Percentiles rank a stretch among this genome's conserved stretches.
Evolutionary conservation across 495 filamentous ascomycete species (phyloP).

Genomic region (Podospora pseudopauciseta): DNA sequence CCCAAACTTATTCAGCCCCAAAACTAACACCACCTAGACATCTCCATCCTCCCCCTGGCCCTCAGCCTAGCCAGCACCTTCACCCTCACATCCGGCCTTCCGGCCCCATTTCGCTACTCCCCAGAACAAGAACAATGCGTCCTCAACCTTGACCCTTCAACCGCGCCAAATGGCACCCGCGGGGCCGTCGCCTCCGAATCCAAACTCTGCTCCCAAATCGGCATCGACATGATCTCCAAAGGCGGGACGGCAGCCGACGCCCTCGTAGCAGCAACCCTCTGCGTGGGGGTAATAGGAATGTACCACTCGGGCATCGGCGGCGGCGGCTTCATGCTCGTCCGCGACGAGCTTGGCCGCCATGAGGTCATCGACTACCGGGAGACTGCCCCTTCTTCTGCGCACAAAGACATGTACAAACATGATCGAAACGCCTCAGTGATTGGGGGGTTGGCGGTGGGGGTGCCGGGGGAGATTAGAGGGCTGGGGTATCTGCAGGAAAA

Average conservation of each 20-base stretch:
- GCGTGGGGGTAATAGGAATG: conserved; percentile 79
- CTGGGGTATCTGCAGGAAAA: conserved; percentile 69
- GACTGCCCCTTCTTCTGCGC: conserved; percentile 73
- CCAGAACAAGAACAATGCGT: conserved; percentile 9
- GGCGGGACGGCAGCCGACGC: conserved; percentile 76
- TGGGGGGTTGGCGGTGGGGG: conserved; percentile 52
- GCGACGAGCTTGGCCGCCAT: conserved; percentile 58
- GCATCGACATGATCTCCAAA: conserved; percentile 62
- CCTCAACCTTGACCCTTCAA: not conserved
- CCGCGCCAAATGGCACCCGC: conserved; percentile 19
- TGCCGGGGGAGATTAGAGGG: conserved; percentile 80
- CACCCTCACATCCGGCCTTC: not conserved
- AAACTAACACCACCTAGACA: not conserved
- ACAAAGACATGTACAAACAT: conserved; percentile 70
- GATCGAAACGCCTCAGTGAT: conserved; percentile 36
- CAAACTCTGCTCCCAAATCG: conserved; percentile 69
- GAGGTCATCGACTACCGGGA: conserved; percentile 85
- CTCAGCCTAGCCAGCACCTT: not conserved
- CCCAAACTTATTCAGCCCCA: not conserved
- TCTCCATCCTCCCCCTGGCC: not conserved
- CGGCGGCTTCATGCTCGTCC: conserved; percentile 82
- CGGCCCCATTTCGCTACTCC: not conserved
- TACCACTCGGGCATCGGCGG: conserved; percentile 86
- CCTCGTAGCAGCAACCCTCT: conserved; percentile 67
- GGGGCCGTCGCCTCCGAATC: conserved; percentile 83